Conservation (phyloP, 2,329 filamentous ascomycete genomes). For the Macroventuria anomochaeta region DNA sequence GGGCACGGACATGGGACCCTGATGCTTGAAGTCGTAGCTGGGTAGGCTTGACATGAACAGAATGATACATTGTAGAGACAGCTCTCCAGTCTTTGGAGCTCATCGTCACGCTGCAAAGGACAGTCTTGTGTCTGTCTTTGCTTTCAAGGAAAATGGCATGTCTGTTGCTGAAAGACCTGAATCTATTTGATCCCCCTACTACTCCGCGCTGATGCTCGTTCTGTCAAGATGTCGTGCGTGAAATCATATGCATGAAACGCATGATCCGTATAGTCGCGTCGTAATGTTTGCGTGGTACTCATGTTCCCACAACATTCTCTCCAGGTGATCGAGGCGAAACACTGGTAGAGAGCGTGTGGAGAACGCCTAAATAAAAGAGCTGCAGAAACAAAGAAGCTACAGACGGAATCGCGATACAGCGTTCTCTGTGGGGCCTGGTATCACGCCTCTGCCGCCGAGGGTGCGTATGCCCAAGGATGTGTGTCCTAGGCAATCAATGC, state of each 20-base stretch:
- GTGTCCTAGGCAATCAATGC: background rate
- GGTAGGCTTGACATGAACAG: background rate
- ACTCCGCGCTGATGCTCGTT: conserved; percentile 10
- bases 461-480: background rate
- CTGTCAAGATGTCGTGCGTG: background rate
- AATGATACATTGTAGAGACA: too few species aligned
- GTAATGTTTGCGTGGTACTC: background rate
- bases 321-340: too few species aligned
- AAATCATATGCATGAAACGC: background rate
- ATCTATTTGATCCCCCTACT: background rate
- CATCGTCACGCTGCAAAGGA: too few species aligned
- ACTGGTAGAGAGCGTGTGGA: background rate
- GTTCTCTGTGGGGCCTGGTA: background rate
- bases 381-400: background rate
- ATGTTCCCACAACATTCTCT: background rate
- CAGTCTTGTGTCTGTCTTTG: too few species aligned
- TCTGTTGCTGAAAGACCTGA: background rate
- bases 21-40: background rate
- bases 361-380: background rate
- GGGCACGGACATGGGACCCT: conserved; percentile 3
- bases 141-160: background rate
- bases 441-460: too few species aligned
- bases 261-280: conserved; percentile 2
- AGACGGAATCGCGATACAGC: background rate
- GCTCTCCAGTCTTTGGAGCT: too few species aligned